Evolutionary conservation across 2,329 filamentous ascomycete genomes (phyloP), one percentile per base, ranked within the genome.

Genomic region (Dactylonectria macrodidyma): DNA sequence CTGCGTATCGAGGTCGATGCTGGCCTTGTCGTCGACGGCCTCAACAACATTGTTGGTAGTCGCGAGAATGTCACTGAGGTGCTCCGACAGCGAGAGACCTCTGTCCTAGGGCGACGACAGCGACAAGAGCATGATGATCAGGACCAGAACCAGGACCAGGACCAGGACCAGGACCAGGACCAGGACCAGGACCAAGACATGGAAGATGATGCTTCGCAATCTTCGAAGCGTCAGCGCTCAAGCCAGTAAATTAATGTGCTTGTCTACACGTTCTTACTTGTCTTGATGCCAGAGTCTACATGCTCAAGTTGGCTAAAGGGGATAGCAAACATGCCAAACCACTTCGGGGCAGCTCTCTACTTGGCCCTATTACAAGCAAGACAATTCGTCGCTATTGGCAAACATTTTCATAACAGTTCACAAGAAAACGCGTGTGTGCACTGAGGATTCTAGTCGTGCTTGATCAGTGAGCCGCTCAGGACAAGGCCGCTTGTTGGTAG

Each of bases 1-100:
- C 72, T 87, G 48, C 77, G 75, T 26, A 78, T 87, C 36, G 77
- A 81, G 30, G 80, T 89, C 12, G 81, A 83, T 24, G 84, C 86
- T 2, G 83, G 85, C 16, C 71, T 87, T 22, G 81, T 78, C 9
- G 79, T 87, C 16, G 77, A 83, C 44, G 86, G 86, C 0, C 71
- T 77, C 2, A 78, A 79, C 11, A 88, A 88, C 59, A 70, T 86
- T 12, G 70, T 87, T 6, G 85, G 84, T 24, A 78, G 69, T 36
- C 76, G 77, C 22, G 65, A 73, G 3, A 51, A 78, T 6, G 71
- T 83, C 33, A 65, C 55, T 3, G 72, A 81, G 16, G 71, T 79
- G 10, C 48, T 81, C 11, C 68, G 69, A 12, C 72, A 74, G 47
- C 73, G 73, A 7, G 59, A 61, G n/a, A 54, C 12, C 11, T 16